Conservation (phyloP, 1,139 yeast species). For the Kodamaea plutei region DNA sequence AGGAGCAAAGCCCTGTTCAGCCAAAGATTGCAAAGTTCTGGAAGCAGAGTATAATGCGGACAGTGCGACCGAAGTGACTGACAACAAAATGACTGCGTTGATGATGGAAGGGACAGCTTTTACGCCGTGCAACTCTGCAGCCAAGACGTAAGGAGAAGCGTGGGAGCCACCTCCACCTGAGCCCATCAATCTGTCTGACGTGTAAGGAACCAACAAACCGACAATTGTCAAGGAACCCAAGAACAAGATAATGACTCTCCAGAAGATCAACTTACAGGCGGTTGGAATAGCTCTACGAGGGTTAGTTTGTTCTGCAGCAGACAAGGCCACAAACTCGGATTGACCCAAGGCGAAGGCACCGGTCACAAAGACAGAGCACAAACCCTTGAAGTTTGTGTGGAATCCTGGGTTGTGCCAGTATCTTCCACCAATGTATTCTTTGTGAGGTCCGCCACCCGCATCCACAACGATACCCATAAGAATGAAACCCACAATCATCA, state of each 20-base stretch:
- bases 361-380: slow-evolving; percentile 37
- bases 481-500: slow-evolving; percentile 24
- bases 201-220: slow-evolving; percentile 41
- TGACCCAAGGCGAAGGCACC: slow-evolving; percentile 44
- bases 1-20: slow-evolving; percentile 44
- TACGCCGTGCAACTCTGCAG: slow-evolving; percentile 40
- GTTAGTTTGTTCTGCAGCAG: slow-evolving; percentile 40
- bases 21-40: slow-evolving; percentile 41
- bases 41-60: slow-evolving; percentile 43
- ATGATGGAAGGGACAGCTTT: slow-evolving; percentile 38
- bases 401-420: slow-evolving; percentile 30
- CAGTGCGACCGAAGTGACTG: slow-evolving; percentile 45
- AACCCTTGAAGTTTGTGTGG: slow-evolving; percentile 33
- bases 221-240: slow-evolving; percentile 40
- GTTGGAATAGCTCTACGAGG: slow-evolving; percentile 40
- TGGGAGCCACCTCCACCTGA: slow-evolving; percentile 31
- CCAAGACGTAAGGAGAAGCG: slow-evolving; percentile 45
- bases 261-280: slow-evolving; percentile 40
- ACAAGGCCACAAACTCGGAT: slow-evolving; percentile 39
- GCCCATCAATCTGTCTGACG: slow-evolving; percentile 38
- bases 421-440: slow-evolving; percentile 25
- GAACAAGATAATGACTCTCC: slow-evolving; percentile 36
- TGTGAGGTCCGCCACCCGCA: slow-evolving; percentile 25
- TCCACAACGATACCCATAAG: slow-evolving; percentile 29
- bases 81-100: slow-evolving; percentile 40